These are phyloP conservation scores for Sphaerosporella brunnea DNA, from an alignment of 495 filamentous ascomycete genomes.

Conservation along the genomic window DNA sequence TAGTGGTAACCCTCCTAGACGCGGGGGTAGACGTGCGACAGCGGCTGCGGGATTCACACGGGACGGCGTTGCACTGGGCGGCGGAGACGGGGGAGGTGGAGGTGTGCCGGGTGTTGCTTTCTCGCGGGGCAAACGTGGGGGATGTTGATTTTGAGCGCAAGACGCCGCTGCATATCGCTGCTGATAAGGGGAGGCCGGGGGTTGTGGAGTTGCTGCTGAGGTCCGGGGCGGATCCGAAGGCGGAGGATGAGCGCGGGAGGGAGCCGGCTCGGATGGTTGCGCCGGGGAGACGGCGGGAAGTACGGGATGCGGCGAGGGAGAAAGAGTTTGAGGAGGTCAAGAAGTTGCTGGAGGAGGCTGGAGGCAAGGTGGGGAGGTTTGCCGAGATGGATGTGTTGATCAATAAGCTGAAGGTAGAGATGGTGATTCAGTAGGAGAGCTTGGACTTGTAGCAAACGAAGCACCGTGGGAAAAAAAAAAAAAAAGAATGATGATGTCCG, in stretches of 20 bases:
- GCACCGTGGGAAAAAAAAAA: no score
- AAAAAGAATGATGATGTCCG: no score
- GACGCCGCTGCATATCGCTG: conserved; percentile 2
- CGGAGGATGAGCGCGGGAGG: neutral
- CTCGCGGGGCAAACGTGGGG: neutral
- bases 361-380: neutral
- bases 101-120: neutral
- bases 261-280: neutral
- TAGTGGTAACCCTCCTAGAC: neutral
- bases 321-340: neutral
- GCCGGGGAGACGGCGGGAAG: neutral
- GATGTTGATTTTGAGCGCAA: neutral
- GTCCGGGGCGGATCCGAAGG: neutral
- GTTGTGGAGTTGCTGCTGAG: neutral
- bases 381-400: neutral
- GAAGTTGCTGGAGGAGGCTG: neutral
- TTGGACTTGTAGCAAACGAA: no score
- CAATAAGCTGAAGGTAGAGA: neutral
- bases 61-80: neutral
- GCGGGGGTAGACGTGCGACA: neutral
- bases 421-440: no score
- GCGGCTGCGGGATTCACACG: neutral
- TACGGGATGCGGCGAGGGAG: neutral
- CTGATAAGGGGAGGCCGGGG: neutral
- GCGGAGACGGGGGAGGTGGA: neutral